Evolutionary conservation across 768 basidiomycete species (phyloP).

Genomic region (Russula foetens): DNA sequence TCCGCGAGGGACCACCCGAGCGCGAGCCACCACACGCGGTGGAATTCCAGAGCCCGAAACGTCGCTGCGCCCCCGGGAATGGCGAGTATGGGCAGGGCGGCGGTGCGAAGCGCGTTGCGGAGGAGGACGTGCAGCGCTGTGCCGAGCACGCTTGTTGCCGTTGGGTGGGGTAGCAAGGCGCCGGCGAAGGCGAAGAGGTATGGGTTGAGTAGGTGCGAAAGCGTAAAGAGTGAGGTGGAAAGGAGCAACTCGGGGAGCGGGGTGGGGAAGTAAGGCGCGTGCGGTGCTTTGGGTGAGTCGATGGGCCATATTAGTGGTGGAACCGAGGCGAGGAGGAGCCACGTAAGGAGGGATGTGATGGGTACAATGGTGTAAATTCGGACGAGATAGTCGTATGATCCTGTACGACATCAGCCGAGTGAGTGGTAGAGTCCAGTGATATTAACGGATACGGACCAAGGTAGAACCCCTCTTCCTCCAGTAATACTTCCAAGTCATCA

Average conservation of each 20-base stretch:
- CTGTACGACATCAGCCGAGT: constrained; percentile 28
- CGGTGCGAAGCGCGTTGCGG: constrained; percentile 46
- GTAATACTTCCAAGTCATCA: constrained; percentile 4
- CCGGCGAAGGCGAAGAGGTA: constrained; percentile 37
- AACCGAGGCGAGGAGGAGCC: constrained; percentile 42
- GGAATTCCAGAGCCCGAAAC: constrained; percentile 51
- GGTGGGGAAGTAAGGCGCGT: constrained; percentile 44
- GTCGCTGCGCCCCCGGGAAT: constrained; percentile 40
- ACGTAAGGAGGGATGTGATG: constrained; percentile 32
- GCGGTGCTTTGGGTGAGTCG: constrained; percentile 28
- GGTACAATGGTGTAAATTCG: constrained; percentile 36
- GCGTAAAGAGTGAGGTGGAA: constrained; percentile 52
- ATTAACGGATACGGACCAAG: constrained; percentile 16
- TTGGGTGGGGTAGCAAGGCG: constrained; percentile 25
- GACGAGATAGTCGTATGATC: constrained; percentile 51
- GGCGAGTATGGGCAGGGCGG: constrained; percentile 45
- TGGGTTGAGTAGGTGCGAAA: constrained; percentile 45
- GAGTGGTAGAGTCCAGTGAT: not conserved
- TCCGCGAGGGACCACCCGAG: constrained; percentile 71
- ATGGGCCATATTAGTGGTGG: constrained; percentile 40
- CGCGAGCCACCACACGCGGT: constrained; percentile 68
- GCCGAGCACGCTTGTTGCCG: constrained; percentile 30
- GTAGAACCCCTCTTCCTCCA: constrained; percentile 17
- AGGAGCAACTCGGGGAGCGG: constrained; percentile 60
- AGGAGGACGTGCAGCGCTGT: constrained; percentile 42